Percentiles rank a stretch among this genome's conserved stretches.
Evolutionary conservation across 179 eudicot species (phyloP).

Genomic region (Patellifolia procumbens): DNA sequence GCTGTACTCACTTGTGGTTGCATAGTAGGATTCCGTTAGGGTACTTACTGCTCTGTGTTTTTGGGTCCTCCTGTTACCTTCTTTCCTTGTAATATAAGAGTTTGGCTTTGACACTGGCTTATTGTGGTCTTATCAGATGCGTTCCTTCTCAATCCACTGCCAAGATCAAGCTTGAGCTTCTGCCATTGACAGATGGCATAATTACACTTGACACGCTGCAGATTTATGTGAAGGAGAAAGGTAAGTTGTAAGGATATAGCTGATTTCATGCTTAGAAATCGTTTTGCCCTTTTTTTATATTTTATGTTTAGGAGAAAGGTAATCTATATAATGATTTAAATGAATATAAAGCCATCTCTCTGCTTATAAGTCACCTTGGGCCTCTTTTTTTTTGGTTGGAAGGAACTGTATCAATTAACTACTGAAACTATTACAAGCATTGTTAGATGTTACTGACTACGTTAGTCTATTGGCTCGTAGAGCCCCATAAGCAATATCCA

Average conservation of each 20-base stretch:
- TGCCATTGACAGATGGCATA: slow-evolving; percentile 95
- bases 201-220: slow-evolving; percentile 92
- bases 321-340: too few species aligned
- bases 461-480: too few species aligned
- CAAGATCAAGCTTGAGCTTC: slow-evolving; percentile 88
- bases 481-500: too few species aligned
- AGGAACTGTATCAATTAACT: too few species aligned
- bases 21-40: slow-evolving; percentile 96
- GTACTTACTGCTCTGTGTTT: slow-evolving; percentile 36
- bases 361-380: too few species aligned
- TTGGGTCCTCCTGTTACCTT: background rate
- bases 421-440: too few species aligned
- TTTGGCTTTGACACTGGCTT: slow-evolving; percentile 15
- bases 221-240: slow-evolving; percentile 85
- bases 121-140: slow-evolving; percentile 51
- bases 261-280: background rate
- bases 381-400: too few species aligned
- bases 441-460: too few species aligned
- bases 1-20: slow-evolving; percentile 92
- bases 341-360: too few species aligned
- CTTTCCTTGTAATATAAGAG: background rate
- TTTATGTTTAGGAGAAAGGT: too few species aligned
- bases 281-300: background rate
- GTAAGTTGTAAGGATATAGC: slow-evolving; percentile 34
- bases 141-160: slow-evolving; percentile 88